A percentile compares a stretch with the other conserved stretches of the same genome.
These are phyloP conservation scores for Chloranthus sessilifolius DNA, from an alignment of 164 flowering plant genomes.

Conservation along the genomic window DNA sequence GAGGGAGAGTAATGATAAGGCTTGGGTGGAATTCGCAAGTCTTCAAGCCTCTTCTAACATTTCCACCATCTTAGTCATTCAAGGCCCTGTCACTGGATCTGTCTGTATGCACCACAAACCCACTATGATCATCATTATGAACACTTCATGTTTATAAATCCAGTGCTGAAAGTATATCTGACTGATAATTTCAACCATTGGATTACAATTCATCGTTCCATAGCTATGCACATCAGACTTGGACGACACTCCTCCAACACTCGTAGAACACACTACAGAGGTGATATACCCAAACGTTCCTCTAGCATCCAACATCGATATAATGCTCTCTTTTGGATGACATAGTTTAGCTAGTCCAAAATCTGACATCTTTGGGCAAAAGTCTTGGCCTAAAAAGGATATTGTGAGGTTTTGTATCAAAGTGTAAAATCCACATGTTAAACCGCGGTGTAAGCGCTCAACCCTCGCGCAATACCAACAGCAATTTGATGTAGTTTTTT, in stretches of 20 bases:
- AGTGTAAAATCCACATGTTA: slow-evolving; percentile 9
- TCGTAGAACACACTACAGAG: neutral
- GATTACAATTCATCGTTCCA: neutral
- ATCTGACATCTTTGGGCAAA: slow-evolving; percentile 13
- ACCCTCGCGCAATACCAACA: slow-evolving; percentile 1
- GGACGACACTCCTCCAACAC: neutral
- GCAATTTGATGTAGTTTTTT: slow-evolving; percentile 1
- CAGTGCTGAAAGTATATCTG: slow-evolving; percentile 6
- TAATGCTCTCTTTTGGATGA: neutral
- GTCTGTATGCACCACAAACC: slow-evolving; percentile 10
- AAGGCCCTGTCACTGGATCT: neutral
- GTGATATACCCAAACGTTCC: slow-evolving; percentile 6
- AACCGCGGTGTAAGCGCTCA: slow-evolving; percentile 11
- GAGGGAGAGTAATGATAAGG: too few species aligned
- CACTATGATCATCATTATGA: slow-evolving; percentile 2
- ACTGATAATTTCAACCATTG: neutral
- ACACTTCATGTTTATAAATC: slow-evolving; percentile 2
- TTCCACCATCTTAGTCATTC: neutral
- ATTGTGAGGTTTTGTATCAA: slow-evolving; percentile 15
- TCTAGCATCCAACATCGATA: neutral
- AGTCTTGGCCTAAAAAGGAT: slow-evolving; percentile 6
- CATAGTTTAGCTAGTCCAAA: slow-evolving; percentile 10
- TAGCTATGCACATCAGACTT: neutral
- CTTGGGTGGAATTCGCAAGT: neutral
- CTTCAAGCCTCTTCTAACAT: neutral